Percentiles rank a stretch among this genome's conserved stretches.
Conservation (phyloP, 257 asterid species). For the Solanum lycopersicoides region DNA sequence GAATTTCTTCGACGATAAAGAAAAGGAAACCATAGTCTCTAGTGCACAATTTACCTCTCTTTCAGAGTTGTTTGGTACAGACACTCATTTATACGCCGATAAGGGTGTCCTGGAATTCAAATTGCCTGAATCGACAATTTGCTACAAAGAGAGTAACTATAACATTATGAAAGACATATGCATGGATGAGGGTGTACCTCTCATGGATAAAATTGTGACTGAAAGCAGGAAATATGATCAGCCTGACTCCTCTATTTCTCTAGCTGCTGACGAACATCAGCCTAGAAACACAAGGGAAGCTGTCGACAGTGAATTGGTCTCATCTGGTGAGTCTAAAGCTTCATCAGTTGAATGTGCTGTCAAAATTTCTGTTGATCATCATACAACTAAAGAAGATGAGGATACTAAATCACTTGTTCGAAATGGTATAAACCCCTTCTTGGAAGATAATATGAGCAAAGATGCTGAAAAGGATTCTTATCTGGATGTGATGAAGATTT, state of each 20-base stretch:
- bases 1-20: conserved; percentile 5
- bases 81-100: conserved; percentile 20
- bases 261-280: conserved; percentile 9
- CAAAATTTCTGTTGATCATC: conserved; percentile 10
- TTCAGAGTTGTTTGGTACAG: conserved; percentile 13
- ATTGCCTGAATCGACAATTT: conserved; percentile 39
- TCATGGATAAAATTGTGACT: conserved; percentile 20
- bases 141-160: conserved; percentile 34
- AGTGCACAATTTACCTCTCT: conserved; percentile 5
- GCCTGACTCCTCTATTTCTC: conserved; percentile 5
- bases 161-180: conserved; percentile 65
- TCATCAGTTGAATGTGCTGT: conserved; percentile 3
- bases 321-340: conserved; percentile 7
- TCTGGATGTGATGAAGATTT: conserved; percentile 7
- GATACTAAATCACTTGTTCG: conserved; percentile 7
- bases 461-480: conserved; percentile 4
- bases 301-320: conserved; percentile 8
- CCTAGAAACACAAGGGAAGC: conserved; percentile 10
- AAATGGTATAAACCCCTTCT: conserved; percentile 6
- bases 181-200: conserved; percentile 55
- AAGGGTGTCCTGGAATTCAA: conserved; percentile 45
- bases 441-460: conserved; percentile 3
- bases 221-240: conserved; percentile 22
- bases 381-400: conserved; percentile 2
- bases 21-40: conserved; percentile 17